These are phyloP conservation scores for Ophiocordyceps unilateralis DNA, from an alignment of 2,329 filamentous ascomycete species.

Conservation along the genomic window DNA sequence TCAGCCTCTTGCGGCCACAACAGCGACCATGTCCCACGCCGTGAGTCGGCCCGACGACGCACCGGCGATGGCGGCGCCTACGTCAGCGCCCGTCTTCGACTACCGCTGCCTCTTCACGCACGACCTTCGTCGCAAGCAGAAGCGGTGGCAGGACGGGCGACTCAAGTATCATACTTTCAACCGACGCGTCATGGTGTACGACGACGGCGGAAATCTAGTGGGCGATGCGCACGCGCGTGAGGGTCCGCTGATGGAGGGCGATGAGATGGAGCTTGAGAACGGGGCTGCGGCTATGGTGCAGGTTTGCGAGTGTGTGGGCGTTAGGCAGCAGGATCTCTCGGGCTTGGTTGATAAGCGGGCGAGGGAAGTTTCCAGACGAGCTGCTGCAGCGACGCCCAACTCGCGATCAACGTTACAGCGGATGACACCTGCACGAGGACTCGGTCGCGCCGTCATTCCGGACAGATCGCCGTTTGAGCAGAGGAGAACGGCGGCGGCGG, in stretches of 20 bases:
- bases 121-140: slow-evolving; percentile 72
- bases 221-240: slow-evolving; percentile 73
- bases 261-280: slow-evolving; percentile 64
- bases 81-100: slow-evolving; percentile 58
- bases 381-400: slow-evolving; percentile 12
- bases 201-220: slow-evolving; percentile 61
- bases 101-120: slow-evolving; percentile 77
- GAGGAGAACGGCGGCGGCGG: slow-evolving; percentile 9
- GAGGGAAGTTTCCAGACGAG: slow-evolving; percentile 35
- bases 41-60: slow-evolving; percentile 2
- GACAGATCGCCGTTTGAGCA: slow-evolving; percentile 16
- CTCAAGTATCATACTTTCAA: slow-evolving; percentile 86
- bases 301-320: slow-evolving; percentile 58
- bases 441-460: slow-evolving; percentile 16
- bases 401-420: slow-evolving; percentile 21
- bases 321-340: slow-evolving; percentile 59
- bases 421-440: too few species aligned
- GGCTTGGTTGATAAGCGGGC: slow-evolving; percentile 54
- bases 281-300: slow-evolving; percentile 58
- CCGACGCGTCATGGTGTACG: slow-evolving; percentile 77
- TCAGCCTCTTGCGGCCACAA: too few species aligned
- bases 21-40: slow-evolving; percentile 7
- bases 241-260: slow-evolving; percentile 56
- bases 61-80: slow-evolving; percentile 2
- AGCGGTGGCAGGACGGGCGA: slow-evolving; percentile 84